Conservation (phyloP, 1,139 yeast genomes). For the Zygosaccharomyces sapae region DNA sequence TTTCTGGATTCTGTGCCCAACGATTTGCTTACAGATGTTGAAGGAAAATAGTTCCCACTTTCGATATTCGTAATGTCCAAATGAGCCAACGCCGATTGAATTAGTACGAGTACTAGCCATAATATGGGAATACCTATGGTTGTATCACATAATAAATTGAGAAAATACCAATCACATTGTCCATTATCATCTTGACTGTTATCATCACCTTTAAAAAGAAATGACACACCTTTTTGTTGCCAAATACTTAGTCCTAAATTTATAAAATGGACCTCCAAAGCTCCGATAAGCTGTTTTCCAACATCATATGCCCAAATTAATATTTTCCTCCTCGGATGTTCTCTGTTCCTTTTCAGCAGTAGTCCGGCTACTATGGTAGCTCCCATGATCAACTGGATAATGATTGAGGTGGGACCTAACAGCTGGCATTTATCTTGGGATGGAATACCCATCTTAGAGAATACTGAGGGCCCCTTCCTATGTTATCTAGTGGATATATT, state of each 20-base stretch:
- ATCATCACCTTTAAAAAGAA: constrained; percentile 6
- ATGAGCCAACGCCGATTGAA: constrained; percentile 48
- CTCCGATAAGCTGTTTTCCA: constrained; percentile 82
- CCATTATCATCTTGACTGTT: constrained; percentile 41
- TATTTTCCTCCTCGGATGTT: constrained; percentile 84
- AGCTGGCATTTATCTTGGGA: constrained; percentile 47
- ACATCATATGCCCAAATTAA: constrained; percentile 87
- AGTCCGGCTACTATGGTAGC: constrained; percentile 68
- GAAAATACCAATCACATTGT: constrained; percentile 89
- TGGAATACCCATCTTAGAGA: constrained; percentile 1
- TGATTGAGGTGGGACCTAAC: constrained; percentile 65
- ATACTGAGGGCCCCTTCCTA: too few relatives aligned
- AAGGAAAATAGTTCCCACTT: constrained; percentile 64
- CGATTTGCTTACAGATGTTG: constrained; percentile 5
- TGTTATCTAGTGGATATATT: too few relatives aligned
- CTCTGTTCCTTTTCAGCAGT: constrained; percentile 70
- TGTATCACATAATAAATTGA: constrained; percentile 83
- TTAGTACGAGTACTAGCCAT: constrained; percentile 48
- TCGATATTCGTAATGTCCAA: constrained; percentile 56
- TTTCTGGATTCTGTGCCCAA: constrained; percentile 36
- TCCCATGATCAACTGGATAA: constrained; percentile 68
- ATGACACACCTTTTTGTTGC: constrained; percentile 35
- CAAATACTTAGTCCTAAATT: constrained; percentile 70
- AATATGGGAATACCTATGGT: constrained; percentile 90
- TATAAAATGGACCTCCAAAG: constrained; percentile 74